Conservation (phyloP, 805 yeast species). For the Pichia heedii region DNA sequence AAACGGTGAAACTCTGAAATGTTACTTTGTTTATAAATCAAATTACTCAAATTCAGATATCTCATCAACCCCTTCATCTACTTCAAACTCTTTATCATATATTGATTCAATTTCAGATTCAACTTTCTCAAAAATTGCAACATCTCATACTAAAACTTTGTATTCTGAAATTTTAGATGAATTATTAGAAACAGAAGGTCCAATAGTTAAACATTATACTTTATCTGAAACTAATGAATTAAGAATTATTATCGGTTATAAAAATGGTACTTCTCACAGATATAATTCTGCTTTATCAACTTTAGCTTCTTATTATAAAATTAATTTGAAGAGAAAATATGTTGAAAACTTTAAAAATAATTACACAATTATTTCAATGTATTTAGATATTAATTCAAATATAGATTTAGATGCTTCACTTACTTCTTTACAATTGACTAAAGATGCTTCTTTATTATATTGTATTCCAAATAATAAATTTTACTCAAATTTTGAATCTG, state of each 20-base stretch:
- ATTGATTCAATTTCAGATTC: constrained; percentile 67
- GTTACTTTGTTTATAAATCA: constrained; percentile 80
- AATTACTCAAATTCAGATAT: constrained; percentile 19
- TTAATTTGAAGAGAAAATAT: constrained; percentile 79
- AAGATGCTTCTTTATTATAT: constrained; percentile 87
- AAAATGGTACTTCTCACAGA: constrained; percentile 74
- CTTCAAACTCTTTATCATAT: background rate
- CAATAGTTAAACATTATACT: constrained; percentile 82
- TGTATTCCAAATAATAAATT: constrained; percentile 85
- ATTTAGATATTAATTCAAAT: constrained; percentile 53
- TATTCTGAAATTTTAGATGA: constrained; percentile 65
- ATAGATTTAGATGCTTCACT: constrained; percentile 34
- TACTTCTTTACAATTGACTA: constrained; percentile 80
- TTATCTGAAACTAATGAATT: constrained; percentile 75
- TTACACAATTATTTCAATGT: constrained; percentile 76
- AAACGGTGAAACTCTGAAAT: constrained; percentile 39
- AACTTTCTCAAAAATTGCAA: constrained; percentile 68
- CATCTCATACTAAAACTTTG: constrained; percentile 67
- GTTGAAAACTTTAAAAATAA: constrained; percentile 93
- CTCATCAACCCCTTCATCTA: constrained; percentile 26
- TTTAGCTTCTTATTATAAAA: constrained; percentile 80
- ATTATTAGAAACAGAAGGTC: constrained; percentile 74
- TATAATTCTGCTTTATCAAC: constrained; percentile 82
- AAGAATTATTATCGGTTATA: constrained; percentile 81
- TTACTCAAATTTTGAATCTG: constrained; percentile 59